A percentile compares a stretch with the other conserved stretches of the same genome.
These are phyloP conservation scores for Exophiala dermatitidis DNA, from an alignment of 2,329 filamentous ascomycete genomes.

Conservation along the genomic window DNA sequence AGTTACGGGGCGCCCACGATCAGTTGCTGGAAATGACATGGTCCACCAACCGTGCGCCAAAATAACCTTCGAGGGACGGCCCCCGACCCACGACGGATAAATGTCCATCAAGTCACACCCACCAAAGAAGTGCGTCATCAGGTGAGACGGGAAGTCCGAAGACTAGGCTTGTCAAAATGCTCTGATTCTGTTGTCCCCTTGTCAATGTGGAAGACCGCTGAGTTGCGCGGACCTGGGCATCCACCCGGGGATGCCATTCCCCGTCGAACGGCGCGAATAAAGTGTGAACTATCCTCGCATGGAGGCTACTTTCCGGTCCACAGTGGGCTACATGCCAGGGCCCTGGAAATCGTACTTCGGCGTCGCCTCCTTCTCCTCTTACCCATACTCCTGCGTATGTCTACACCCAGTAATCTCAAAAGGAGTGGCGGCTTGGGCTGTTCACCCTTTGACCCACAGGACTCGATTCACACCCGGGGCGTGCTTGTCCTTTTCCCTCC, in stretches of 20 bases:
- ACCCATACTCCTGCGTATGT: no score
- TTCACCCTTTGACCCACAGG: no score
- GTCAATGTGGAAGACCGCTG: neutral
- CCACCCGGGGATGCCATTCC: constrained; percentile 15
- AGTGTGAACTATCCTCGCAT: neutral
- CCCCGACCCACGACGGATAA: neutral
- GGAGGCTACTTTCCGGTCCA: constrained; percentile 3
- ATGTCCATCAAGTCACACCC: neutral
- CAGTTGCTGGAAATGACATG: neutral
- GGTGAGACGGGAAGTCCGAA: neutral
- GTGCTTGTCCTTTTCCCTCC: neutral
- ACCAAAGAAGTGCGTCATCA: neutral
- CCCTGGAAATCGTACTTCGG: neutral
- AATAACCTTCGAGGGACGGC: constrained; percentile 2
- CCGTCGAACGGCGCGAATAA: constrained; percentile 16
- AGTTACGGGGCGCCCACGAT: neutral
- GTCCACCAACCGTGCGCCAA: neutral
- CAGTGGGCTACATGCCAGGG: neutral
- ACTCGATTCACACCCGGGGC: neutral
- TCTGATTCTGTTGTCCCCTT: neutral
- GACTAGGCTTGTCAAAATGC: neutral
- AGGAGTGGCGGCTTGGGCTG: no score
- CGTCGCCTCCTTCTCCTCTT: neutral
- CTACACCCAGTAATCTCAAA: no score
- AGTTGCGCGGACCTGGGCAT: constrained; percentile 7